These are phyloP conservation scores for Phytophthora brassicae DNA, from an alignment of 352 stramenopile genomes.

Conservation along the genomic window DNA sequence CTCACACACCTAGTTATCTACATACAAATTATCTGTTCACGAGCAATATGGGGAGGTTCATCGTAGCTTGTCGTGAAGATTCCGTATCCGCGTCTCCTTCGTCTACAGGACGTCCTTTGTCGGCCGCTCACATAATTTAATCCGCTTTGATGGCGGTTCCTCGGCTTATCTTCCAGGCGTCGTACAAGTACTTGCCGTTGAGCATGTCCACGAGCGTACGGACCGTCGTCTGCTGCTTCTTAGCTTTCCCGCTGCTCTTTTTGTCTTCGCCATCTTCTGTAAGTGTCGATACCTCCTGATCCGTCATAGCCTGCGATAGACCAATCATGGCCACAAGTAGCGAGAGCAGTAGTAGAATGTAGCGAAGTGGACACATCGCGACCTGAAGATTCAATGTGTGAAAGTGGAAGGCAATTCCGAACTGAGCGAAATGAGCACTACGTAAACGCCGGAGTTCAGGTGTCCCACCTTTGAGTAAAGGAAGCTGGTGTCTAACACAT, in stretches of 20 bases:
- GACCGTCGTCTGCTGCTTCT: slow-evolving; percentile 54
- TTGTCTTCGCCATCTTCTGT: slow-evolving; percentile 64
- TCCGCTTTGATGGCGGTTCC: slow-evolving; percentile 52
- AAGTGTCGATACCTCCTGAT: slow-evolving; percentile 62
- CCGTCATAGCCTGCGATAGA: slow-evolving; percentile 73
- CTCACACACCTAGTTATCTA: slow-evolving; percentile 13
- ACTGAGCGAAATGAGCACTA: slow-evolving; percentile 17
- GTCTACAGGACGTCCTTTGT: no score
- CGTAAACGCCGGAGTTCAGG: slow-evolving; percentile 12
- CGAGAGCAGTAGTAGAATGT: slow-evolving; percentile 84
- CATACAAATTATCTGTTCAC: slow-evolving; percentile 27
- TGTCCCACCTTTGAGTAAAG: slow-evolving; percentile 30
- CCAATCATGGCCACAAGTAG: slow-evolving; percentile 85
- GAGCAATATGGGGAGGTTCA: neutral
- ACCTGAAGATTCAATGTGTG: neutral
- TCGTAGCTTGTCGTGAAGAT: no score
- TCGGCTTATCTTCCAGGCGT: slow-evolving; percentile 73
- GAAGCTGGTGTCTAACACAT: slow-evolving; percentile 25
- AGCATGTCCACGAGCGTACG: slow-evolving; percentile 87
- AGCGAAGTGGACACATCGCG: slow-evolving; percentile 81
- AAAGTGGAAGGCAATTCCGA: slow-evolving; percentile 21
- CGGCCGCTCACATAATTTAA: no score
- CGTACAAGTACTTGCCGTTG: slow-evolving; percentile 87
- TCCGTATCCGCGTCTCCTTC: no score
- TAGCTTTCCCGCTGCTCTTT: slow-evolving; percentile 45